Conservation (phyloP, 2,329 filamentous ascomycete genomes). For the Calonectria hongkongensis region DNA sequence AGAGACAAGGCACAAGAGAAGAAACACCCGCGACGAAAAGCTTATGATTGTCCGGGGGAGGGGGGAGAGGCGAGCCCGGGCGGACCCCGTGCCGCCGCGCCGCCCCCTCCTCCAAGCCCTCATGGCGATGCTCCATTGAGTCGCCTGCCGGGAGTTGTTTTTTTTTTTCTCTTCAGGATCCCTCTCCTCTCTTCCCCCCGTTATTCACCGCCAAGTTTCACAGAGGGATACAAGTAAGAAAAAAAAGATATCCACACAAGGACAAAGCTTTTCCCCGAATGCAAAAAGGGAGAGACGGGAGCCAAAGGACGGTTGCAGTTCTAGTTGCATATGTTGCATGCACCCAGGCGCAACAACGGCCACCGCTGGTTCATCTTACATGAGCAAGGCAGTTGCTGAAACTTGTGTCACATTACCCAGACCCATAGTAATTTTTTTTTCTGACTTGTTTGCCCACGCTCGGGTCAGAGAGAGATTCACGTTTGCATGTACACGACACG, state of each 20-base stretch:
- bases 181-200: background rate
- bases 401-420: constrained; percentile 18
- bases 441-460: background rate
- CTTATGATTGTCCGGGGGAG: constrained; percentile 13
- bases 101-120: background rate
- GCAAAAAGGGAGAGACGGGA: background rate
- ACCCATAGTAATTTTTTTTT: constrained; percentile 15
- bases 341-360: constrained; percentile 6
- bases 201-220: constrained; percentile 3
- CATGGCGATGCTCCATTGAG: constrained; percentile 14
- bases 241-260: background rate
- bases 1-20: constrained; percentile 3
- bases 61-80: background rate
- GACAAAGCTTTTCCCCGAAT: background rate
- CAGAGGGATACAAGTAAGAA: background rate
- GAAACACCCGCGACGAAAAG: constrained; percentile 3
- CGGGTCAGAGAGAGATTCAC: background rate
- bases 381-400: constrained; percentile 18
- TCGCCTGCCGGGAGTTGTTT: constrained; percentile 5
- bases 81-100: constrained; percentile 7
- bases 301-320: background rate
- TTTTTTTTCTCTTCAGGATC: no score
- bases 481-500: background rate
- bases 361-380: constrained; percentile 17
- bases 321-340: constrained; percentile 21